A percentile compares a stretch with the other conserved stretches of the same genome.
These are phyloP conservation scores for Candida tropicalis DNA, from an alignment of 1,139 yeast genomes.

Conservation along the genomic window DNA sequence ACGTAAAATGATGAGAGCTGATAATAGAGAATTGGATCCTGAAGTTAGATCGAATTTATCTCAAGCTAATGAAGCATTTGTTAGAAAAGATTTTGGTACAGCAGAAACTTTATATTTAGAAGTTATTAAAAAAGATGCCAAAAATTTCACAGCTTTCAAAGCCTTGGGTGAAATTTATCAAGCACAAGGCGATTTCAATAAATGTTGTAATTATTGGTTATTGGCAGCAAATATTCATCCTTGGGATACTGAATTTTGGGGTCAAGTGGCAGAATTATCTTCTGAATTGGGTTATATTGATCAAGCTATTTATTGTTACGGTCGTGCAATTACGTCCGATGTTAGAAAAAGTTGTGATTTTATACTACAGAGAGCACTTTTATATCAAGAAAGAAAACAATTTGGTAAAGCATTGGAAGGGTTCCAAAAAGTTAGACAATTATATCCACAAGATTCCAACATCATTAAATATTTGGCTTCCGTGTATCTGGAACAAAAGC, in stretches of 20 bases:
- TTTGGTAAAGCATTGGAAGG: slow-evolving; percentile 76
- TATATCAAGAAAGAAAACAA: slow-evolving; percentile 67
- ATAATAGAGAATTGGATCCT: slow-evolving; percentile 60
- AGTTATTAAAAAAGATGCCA: slow-evolving; percentile 76
- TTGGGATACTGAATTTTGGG: slow-evolving; percentile 82
- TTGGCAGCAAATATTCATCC: slow-evolving; percentile 83
- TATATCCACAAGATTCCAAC: slow-evolving; percentile 62
- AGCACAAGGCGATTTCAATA: slow-evolving; percentile 63
- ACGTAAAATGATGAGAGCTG: slow-evolving; percentile 37
- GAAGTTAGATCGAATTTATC: slow-evolving; percentile 69
- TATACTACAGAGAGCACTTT: slow-evolving; percentile 61
- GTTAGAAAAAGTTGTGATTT: slow-evolving; percentile 53
- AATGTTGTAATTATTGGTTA: slow-evolving; percentile 81
- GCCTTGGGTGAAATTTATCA: slow-evolving; percentile 84
- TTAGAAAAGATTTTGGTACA: slow-evolving; percentile 58
- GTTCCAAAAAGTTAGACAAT: slow-evolving; percentile 60
- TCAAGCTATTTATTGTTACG: slow-evolving; percentile 84
- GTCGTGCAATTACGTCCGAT: slow-evolving; percentile 68
- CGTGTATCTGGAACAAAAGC: slow-evolving; percentile 72
- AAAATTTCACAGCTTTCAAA: slow-evolving; percentile 80
- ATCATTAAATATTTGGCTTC: slow-evolving; percentile 76
- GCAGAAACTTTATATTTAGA: slow-evolving; percentile 72
- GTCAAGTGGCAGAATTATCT: slow-evolving; percentile 76
- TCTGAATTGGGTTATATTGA: slow-evolving; percentile 68
- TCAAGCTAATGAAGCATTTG: slow-evolving; percentile 80